Evolutionary conservation across 2,329 filamentous ascomycete genomes (phyloP), one percentile per base, ranked within the genome.

Genomic region (Fusarium staphyleae): DNA sequence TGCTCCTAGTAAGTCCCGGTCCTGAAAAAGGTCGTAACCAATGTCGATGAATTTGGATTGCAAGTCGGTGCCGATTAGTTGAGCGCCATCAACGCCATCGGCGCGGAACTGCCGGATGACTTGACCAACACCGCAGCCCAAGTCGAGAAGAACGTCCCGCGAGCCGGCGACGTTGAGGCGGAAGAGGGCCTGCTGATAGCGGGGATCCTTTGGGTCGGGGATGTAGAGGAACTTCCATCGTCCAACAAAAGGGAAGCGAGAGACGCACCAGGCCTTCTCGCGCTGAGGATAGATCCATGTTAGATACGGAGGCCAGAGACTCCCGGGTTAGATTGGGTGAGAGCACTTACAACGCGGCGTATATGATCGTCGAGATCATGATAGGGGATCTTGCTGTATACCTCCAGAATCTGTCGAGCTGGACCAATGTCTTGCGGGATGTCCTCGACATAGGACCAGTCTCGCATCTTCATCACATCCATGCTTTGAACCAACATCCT

Each of bases 21-120:
- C 87, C 37, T 78, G 77, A 71, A 89, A 90, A 15, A 90, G 75
- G 47, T 87, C 83, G 67, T 87, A 85, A 22, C 84, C 84, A n/a
- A 83, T 69, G 10, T 83, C 75, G 45, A 85, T 75, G 59, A 85
- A 82, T n/a, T 72, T 72, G 15, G 74, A 61, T 35, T 79, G 74
- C 3, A 82, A 56, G 55, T 85, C 82, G 3, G 75, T 72, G 14
- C 80, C 82, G 52, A 78, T 78, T n/a, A 85, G 68, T 37, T 78
- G 76, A 13, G 72, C 66, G 5, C 76, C 72, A 18, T 77, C 70
- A 7, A 81, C 81, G 15, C 82, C 82, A 50, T 83, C 80, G 43
- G 72, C 70, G 10, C 76, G 73, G 22, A 82, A 74, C 61, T 81
- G 77, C n/a, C 80, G 76, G 24, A 82, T 69, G 8, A 77, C 71